Base-by-base conservation (phyloP, 306 rosid genomes). In the Quercus aquifolioides region DNA sequence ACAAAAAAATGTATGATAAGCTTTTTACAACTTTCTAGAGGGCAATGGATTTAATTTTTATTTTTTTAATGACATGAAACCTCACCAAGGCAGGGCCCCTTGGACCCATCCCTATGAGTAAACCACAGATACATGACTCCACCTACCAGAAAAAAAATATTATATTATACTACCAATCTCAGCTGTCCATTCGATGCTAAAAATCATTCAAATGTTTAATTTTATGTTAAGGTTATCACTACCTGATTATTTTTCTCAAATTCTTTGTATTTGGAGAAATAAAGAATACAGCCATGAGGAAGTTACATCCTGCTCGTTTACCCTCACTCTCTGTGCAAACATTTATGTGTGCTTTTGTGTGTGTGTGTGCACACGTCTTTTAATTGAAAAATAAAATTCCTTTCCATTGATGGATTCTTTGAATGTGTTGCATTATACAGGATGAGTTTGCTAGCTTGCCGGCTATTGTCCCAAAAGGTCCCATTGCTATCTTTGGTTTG, bases 391-490 rank as follows among this genome's bases (percentile, higher is more conserved):
- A 41, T 41, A 35, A 59, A 65, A 52, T 20, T 70, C 18, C 57
- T 55, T 77, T 73, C 71, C 25, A 76, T 74, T 59, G 69, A 77
- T 33, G 73, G 69, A 30, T 80, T 83, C 74, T 72, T 72, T 74
- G 73, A 79, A 38, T 52, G 76, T 83, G 69, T 81, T 87, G 26
- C 78, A 63, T 86, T 81, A 41, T 80, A 75, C 92, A 95, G 96
- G 99, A 92, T 76, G 98, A 92, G 78, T 94, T 91, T 83, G 92
- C 96, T 77, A 90, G 96, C 89, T 85, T 95, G 91, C 97, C 96
- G 58, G 91, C 98, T 80, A 85, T 95, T 85, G 91, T 92, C 83
- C 95, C 97, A 14, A 28, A 89, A 70, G 98, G 99, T 75, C 98
- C 99, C 80, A 83, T 94, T 77, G 95, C 97, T 79, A 87, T 94